A percentile compares a stretch with the other conserved stretches of the same genome.
Evolutionary conservation across 192 early-diverging fungal species (phyloP).

Genomic region (Phycomyces nitens): DNA sequence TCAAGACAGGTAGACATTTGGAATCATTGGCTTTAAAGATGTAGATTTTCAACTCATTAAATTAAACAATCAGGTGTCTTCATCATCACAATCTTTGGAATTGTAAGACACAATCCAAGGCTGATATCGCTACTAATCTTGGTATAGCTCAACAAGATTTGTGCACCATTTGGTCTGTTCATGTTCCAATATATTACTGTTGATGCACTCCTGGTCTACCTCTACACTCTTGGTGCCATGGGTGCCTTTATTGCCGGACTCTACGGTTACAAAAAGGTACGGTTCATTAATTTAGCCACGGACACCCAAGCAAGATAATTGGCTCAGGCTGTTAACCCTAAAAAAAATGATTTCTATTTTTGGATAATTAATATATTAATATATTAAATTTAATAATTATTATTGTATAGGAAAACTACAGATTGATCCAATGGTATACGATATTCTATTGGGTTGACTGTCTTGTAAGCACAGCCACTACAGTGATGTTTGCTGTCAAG

Average conservation of each 20-base stretch:
- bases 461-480: slow-evolving; percentile 18
- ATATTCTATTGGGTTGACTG: slow-evolving; percentile 38
- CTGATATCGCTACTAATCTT: neutral
- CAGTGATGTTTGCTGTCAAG: slow-evolving; percentile 22
- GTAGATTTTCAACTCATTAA: too few relatives aligned
- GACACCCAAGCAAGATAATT: too few relatives aligned
- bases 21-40: neutral
- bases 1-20: slow-evolving; percentile 16
- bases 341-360: neutral
- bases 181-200: slow-evolving; percentile 26
- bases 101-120: slow-evolving; percentile 5
- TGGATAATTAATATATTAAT: too few relatives aligned
- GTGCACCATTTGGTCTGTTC: slow-evolving; percentile 36
- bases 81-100: slow-evolving; percentile 20
- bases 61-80: slow-evolving; percentile 1
- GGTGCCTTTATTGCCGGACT: slow-evolving; percentile 21
- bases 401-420: slow-evolving; percentile 10
- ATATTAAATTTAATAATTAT: too few relatives aligned
- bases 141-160: slow-evolving; percentile 35
- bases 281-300: neutral
- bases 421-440: slow-evolving; percentile 27
- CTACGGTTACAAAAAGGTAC: slow-evolving; percentile 33
- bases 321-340: too few relatives aligned
- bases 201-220: slow-evolving; percentile 19
- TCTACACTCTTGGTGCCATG: slow-evolving; percentile 31